These are phyloP conservation scores for Podospora anserina DNA, from an alignment of 495 filamentous ascomycete species.

Conservation along the genomic window DNA sequence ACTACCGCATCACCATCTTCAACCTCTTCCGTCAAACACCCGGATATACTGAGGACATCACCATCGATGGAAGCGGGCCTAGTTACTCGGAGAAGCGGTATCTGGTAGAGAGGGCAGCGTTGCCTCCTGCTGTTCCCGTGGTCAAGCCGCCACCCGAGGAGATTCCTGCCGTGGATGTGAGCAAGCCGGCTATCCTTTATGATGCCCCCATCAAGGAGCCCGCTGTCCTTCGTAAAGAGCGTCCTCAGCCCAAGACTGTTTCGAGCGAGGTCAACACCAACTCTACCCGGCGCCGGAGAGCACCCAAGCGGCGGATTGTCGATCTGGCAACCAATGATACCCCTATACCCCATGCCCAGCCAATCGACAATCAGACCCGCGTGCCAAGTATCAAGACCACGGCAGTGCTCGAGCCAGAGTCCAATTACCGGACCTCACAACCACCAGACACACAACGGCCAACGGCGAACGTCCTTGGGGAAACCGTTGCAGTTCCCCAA, in stretches of 20 bases:
- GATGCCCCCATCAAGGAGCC: conserved; percentile 43
- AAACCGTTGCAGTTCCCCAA: conserved; percentile 30
- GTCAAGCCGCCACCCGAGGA: conserved; percentile 62
- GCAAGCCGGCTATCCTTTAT: conserved; percentile 58
- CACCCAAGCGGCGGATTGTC: conserved; percentile 72
- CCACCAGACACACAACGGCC: conserved; percentile 34
- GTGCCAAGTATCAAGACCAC: conserved; percentile 9
- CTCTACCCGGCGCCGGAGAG: conserved; percentile 49
- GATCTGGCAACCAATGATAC: conserved; percentile 68
- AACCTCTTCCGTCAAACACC: conserved; percentile 93
- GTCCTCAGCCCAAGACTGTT: conserved; percentile 40
- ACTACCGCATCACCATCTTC: conserved; percentile 86
- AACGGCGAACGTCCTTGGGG: conserved; percentile 22
- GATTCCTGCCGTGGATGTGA: conserved; percentile 59
- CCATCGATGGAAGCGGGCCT: conserved; percentile 79
- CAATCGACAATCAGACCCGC: conserved; percentile 23
- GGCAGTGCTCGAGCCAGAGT: conserved; percentile 25
- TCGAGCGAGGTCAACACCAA: conserved; percentile 52
- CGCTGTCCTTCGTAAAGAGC: conserved; percentile 51
- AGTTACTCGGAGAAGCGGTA: conserved; percentile 78
- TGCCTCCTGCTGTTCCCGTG: conserved; percentile 70
- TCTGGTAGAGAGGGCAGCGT: conserved; percentile 75
- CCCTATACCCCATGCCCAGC: conserved; percentile 33
- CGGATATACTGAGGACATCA: conserved; percentile 84
- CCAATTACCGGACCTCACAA: conserved; percentile 45